Base-by-base conservation (phyloP, 768 basidiomycete species). In the Tricholomella constricta region DNA sequence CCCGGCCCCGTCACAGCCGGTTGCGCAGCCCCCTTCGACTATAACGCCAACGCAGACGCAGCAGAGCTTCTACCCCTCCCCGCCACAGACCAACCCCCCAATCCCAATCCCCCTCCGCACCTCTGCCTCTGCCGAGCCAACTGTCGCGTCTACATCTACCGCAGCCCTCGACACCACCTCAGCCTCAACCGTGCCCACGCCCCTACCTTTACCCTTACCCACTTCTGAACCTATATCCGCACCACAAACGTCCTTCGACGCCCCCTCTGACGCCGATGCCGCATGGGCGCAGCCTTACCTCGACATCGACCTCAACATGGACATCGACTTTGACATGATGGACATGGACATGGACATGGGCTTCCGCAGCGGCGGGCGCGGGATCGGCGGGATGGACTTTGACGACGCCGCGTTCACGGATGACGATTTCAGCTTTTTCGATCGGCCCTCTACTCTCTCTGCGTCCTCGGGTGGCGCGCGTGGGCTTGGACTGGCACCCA, bases 391-490 rank as follows among this genome's bases (percentile, higher is more conserved):
- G 3, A 32, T 32, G 31, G 31, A 81, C 37, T 81, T 81, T 47
- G 83, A 85, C 29, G 80, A 83, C 19, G 19, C 55, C 2, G 78
- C 75, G 1, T 86, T 93, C 60, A 92, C 91, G 0, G 91, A 94
- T 46, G 91, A 92, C 50, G 91, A 94, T 67, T 94, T 94, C 67
- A 87, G 82, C 65, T 94, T 91, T 69, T 94, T 93, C 64, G 90
- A 94, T 63, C 77, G 76, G 22, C 84, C 83, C 0, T 72, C 78
- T 38, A 32, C 31, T n/a, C n/a, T n/a, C n/a, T n/a, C n/a, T n/a
- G n/a, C n/a, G n/a, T n/a, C n/a, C n/a, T n/a, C n/a, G n/a, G n/a
- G n/a, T n/a, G n/a, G n/a, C n/a, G n/a, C n/a, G n/a, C n/a, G n/a
- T n/a, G n/a, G n/a, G n/a, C n/a, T n/a, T n/a, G n/a, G n/a, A n/a